phyloP scores from a whole-genome alignment of 2,329 filamentous ascomycete species.

The Verticillium nonalfalfae region DNA sequence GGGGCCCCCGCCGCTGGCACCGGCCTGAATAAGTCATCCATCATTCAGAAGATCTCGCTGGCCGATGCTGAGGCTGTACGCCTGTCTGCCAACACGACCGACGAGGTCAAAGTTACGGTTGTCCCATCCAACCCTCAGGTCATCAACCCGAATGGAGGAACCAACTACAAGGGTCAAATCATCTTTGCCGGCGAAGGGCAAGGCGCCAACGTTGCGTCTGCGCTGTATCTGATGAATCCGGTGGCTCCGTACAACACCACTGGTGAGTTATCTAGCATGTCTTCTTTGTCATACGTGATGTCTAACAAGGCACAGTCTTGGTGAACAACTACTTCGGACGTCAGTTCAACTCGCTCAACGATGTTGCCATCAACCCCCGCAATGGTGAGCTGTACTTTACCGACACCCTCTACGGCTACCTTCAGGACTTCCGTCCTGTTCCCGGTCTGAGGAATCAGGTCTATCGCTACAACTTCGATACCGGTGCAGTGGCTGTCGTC shows the following conservation, averaged over 20 bases:
- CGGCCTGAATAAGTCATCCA: conserved; percentile 41
- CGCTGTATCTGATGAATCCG: conserved; percentile 36
- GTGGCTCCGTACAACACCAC: conserved; percentile 42
- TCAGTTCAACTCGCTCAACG: conserved; percentile 55
- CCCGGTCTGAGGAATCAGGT: conserved; percentile 52
- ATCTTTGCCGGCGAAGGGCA: conserved; percentile 44
- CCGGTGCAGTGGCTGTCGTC: conserved; percentile 44
- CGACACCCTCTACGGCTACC: conserved; percentile 52
- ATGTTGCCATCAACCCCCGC: conserved; percentile 44
- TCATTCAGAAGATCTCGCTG: conserved; percentile 43
- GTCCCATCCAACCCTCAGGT: conserved; percentile 36
- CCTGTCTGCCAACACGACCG: conserved; percentile 26
- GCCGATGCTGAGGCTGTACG: conserved; percentile 32
- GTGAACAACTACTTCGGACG: conserved; percentile 55
- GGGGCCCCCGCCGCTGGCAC: conserved; percentile 40
- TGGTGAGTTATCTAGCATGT: conserved; percentile 19
- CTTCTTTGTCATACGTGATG: neutral
- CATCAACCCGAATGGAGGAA: conserved; percentile 44
- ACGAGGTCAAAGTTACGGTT: conserved; percentile 31
- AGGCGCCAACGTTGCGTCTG: conserved; percentile 31
- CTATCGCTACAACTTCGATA: conserved; percentile 46
- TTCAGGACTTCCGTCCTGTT: conserved; percentile 48
- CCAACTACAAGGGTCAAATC: conserved; percentile 42
- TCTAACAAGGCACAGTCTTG: conserved; percentile 26
- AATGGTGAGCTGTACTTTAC: conserved; percentile 60